Base-by-base conservation (phyloP, 1,139 yeast species). In the Lodderomyces metapsilosis region DNA sequence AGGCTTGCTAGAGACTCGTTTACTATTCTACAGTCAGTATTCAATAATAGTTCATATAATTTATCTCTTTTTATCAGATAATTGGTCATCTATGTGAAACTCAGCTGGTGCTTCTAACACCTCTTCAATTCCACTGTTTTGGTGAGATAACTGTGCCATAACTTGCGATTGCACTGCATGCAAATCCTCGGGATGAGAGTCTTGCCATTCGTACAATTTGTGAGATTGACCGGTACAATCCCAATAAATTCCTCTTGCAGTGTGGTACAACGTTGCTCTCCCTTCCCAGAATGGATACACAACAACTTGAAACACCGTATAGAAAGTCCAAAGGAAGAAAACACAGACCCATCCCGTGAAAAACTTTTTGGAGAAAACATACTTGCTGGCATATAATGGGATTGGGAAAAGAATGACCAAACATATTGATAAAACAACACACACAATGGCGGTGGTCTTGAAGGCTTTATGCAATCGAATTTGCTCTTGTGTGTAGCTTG, bases 301-400 rank as follows among this genome's bases (percentile, higher is more conserved):
- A 23, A 80, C 71, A 23, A 83, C 88, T 48, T 77, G 66, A 50
- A 74, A 67, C 0, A 76, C 74, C 28, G 81, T 71, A 52, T 74
- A 68, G 63, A 81, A 80, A 37, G 83, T 68, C 92, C 92, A 84
- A 47, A 84, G 78, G 41, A 84, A 78, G 49, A 83, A 78, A 32
- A 87, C 91, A 40, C 73, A 76, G 41, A 87, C 74, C 95, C 95
- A 87, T 41, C 94, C 95, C 5, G 89, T 83, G 62, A 87, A 87
- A 63, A 86, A 85, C 43, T 58, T 62, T 61, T 76, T 81, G 41
- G 87, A 78, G 62, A 87, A 87, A 38, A 87, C 69, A 57, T 87
- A 87, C 1, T n/a, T n/a, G n/a, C n/a, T 58, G 32, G 94, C 95
- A 57, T 83, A 87, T 88, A 87, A 82, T 44, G 95, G 94, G 86